A percentile compares a stretch with the other conserved stretches of the same genome.
These are phyloP conservation scores for Monosporascus sp. DNA, from an alignment of 2,329 filamentous ascomycete species.

Conservation along the genomic window DNA sequence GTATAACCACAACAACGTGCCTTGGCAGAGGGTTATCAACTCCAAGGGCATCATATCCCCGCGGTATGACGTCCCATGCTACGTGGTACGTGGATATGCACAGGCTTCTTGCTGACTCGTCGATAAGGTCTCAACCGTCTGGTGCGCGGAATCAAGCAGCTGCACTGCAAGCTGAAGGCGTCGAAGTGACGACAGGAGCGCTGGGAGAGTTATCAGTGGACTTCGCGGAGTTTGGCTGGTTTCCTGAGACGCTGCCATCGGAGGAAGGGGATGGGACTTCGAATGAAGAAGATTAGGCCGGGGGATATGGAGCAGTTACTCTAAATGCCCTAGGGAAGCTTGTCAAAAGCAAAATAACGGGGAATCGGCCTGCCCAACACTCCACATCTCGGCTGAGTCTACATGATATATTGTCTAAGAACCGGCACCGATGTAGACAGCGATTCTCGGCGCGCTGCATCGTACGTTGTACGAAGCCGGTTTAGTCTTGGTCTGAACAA, in stretches of 20 bases:
- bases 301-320: not conserved
- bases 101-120: too few species aligned
- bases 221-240: slow-evolving; percentile 50
- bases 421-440: too few species aligned
- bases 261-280: slow-evolving; percentile 26
- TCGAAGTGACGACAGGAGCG: slow-evolving; percentile 42
- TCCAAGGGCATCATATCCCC: slow-evolving; percentile 81
- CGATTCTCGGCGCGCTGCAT: too few species aligned
- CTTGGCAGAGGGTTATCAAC: slow-evolving; percentile 93
- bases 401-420: too few species aligned
- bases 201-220: slow-evolving; percentile 50
- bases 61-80: slow-evolving; percentile 44
- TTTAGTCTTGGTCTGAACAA: too few species aligned
- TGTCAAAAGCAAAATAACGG: too few species aligned
- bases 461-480: too few species aligned
- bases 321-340: not conserved
- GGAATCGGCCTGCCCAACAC: too few species aligned
- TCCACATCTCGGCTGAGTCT: too few species aligned
- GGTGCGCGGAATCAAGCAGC: slow-evolving; percentile 46
- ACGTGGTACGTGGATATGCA: not conserved
- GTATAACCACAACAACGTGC: slow-evolving; percentile 75
- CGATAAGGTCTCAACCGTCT: slow-evolving; percentile 41
- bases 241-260: slow-evolving; percentile 45
- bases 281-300: slow-evolving; percentile 6
- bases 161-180: slow-evolving; percentile 46